Percentiles rank a stretch among this genome's conserved stretches.
phyloP scores from a whole-genome alignment of 257 asterid species.

The Gentiana dahurica region DNA sequence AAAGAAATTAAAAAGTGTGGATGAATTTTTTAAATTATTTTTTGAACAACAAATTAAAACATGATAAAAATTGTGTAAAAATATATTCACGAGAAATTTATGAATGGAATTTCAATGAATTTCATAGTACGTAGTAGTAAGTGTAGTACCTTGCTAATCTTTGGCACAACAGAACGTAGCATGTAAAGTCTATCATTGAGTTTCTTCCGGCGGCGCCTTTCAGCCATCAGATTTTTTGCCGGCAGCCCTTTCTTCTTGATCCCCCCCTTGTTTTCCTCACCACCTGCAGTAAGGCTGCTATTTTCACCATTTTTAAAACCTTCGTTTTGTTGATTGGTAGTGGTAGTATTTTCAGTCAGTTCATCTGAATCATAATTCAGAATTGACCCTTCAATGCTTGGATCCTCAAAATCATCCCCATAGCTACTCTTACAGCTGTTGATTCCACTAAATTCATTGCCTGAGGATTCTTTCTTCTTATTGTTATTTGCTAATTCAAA shows the following conservation, averaged over 20 bases:
- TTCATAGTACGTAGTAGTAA: too few relatives aligned
- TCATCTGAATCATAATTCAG: slow-evolving; percentile 78
- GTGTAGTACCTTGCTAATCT: slow-evolving; percentile 77
- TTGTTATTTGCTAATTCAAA: slow-evolving; percentile 12
- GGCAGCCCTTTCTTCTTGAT: slow-evolving; percentile 77
- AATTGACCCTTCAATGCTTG: slow-evolving; percentile 62
- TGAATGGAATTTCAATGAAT: slow-evolving; percentile 10
- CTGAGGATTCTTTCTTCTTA: slow-evolving; percentile 13
- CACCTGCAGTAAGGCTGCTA: slow-evolving; percentile 36
- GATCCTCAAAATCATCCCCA: slow-evolving; percentile 60
- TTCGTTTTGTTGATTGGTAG: slow-evolving; percentile 19
- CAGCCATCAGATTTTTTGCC: slow-evolving; percentile 96
- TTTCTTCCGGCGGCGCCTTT: slow-evolving; percentile 87
- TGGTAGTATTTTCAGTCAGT: slow-evolving; percentile 23
- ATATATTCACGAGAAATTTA: slow-evolving; percentile 18
- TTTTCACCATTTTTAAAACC: slow-evolving; percentile 29
- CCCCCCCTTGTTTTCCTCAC: slow-evolving; percentile 51
- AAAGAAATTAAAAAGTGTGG: background rate
- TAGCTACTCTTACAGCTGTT: slow-evolving; percentile 37
- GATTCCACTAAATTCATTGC: slow-evolving; percentile 17
- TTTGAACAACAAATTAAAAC: slow-evolving; percentile 1
- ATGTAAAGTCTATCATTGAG: slow-evolving; percentile 94
- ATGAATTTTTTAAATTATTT: background rate
- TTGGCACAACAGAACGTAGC: slow-evolving; percentile 92
- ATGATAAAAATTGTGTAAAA: slow-evolving; percentile 8